A percentile compares a stretch with the other conserved stretches of the same genome.
phyloP scores from a whole-genome alignment of 257 asterid species.

The Primulina huaijiensis region DNA sequence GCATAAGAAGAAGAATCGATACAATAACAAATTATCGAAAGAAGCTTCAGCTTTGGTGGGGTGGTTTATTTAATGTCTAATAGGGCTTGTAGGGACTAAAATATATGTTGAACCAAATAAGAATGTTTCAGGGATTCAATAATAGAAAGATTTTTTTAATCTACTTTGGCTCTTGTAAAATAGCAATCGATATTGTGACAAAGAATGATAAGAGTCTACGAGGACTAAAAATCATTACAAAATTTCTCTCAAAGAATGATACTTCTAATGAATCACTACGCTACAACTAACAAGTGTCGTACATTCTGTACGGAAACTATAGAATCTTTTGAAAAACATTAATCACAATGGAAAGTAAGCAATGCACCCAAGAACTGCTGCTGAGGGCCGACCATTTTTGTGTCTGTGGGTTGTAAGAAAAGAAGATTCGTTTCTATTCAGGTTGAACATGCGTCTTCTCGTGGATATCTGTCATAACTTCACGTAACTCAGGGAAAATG shows the following conservation, averaged over 20 bases:
- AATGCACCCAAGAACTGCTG: slow-evolving; percentile 14
- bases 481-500: slow-evolving; percentile 77
- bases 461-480: slow-evolving; percentile 67
- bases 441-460: slow-evolving; percentile 44
- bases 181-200: neutral
- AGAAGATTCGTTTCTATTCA: slow-evolving; percentile 28
- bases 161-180: neutral
- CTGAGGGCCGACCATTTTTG: slow-evolving; percentile 18
- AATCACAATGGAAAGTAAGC: neutral
- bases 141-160: too few relatives aligned
- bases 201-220: neutral
- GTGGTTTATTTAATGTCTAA: too few relatives aligned
- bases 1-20: too few relatives aligned
- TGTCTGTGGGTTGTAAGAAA: slow-evolving; percentile 14
- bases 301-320: slow-evolving; percentile 42
- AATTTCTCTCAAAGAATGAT: neutral
- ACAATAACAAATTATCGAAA: too few relatives aligned
- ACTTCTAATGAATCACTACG: slow-evolving; percentile 2
- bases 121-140: too few relatives aligned
- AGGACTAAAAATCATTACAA: neutral
- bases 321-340: slow-evolving; percentile 14
- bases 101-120: too few relatives aligned
- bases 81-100: too few relatives aligned
- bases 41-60: too few relatives aligned
- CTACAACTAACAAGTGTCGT: slow-evolving; percentile 23